A percentile compares a stretch with the other conserved stretches of the same genome.
Evolutionary conservation across 176 grass and related monocot species (phyloP).

Genomic region (Aegilops sharonensis): DNA sequence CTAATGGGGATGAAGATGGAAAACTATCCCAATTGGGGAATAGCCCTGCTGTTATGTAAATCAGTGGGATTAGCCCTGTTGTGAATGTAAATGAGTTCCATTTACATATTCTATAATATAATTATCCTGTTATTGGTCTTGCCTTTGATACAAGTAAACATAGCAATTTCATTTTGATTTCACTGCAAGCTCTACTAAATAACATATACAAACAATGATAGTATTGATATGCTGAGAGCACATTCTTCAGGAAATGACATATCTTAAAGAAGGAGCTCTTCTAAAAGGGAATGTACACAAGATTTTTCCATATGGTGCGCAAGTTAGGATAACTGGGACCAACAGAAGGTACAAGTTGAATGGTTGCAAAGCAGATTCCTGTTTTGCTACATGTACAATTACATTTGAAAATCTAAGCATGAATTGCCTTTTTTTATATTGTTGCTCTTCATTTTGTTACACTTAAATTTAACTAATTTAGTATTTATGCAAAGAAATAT

Average conservation of each 20-base stretch:
- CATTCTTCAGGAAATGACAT: slow-evolving; percentile 64
- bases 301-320: slow-evolving; percentile 75
- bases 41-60: not conserved
- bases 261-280: slow-evolving; percentile 90
- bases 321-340: slow-evolving; percentile 68
- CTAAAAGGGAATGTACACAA: slow-evolving; percentile 64
- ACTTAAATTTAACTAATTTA: not conserved
- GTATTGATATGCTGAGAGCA: not conserved
- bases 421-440: not conserved
- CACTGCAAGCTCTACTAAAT: not conserved
- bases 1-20: not conserved
- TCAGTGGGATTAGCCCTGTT: not conserved
- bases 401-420: not conserved
- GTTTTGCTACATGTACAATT: not conserved
- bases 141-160: not conserved
- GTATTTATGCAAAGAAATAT: not conserved
- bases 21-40: not conserved
- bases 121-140: slow-evolving; percentile 8
- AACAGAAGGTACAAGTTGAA: slow-evolving; percentile 64
- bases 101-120: not conserved
- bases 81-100: not conserved
- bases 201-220: not conserved
- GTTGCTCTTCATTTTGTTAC: not conserved
- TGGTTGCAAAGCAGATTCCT: not conserved
- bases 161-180: not conserved